phyloP scores from a whole-genome alignment of 495 filamentous ascomycete genomes.

The Recurvomyces mirabilis region DNA sequence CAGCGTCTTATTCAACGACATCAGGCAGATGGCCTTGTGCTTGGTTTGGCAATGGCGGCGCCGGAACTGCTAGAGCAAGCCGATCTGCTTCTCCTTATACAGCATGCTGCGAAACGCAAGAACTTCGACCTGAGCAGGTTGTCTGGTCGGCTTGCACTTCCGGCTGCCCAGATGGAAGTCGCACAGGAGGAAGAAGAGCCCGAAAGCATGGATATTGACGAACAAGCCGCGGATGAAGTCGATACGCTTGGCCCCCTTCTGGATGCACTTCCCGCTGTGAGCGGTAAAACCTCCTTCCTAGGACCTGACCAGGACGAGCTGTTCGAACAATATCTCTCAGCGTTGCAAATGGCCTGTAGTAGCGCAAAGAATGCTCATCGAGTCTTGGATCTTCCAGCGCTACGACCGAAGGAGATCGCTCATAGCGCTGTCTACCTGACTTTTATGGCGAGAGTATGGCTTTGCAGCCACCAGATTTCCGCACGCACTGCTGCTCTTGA shows the following conservation, averaged over 20 bases:
- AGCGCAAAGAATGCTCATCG: constrained; percentile 1
- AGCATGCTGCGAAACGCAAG: constrained; percentile 1
- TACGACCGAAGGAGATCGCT: not conserved
- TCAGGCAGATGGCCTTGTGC: constrained; percentile 5
- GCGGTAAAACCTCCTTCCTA: not conserved
- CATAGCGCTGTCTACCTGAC: constrained; percentile 20
- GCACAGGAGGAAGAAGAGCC: not conserved
- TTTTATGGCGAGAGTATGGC: constrained; percentile 10
- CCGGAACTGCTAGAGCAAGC: not conserved
- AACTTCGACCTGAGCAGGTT: constrained; percentile 1
- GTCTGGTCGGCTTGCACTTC: not conserved
- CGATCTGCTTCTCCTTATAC: not conserved
- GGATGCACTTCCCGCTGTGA: not conserved
- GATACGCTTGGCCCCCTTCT: not conserved
- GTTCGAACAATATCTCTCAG: not conserved
- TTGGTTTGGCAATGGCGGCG: constrained; percentile 1
- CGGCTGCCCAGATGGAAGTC: not conserved
- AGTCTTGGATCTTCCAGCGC: not conserved
- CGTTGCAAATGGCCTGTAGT: not conserved
- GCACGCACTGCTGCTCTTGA: too few species aligned
- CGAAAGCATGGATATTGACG: not conserved
- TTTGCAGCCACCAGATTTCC: not conserved
- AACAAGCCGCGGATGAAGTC: not conserved
- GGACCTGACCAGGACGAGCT: not conserved
- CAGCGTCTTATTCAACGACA: constrained; percentile 1